A percentile compares a stretch with the other conserved stretches of the same genome.
Evolutionary conservation across 345 rosid genomes (phyloP).

Genomic region (Acer negundo): DNA sequence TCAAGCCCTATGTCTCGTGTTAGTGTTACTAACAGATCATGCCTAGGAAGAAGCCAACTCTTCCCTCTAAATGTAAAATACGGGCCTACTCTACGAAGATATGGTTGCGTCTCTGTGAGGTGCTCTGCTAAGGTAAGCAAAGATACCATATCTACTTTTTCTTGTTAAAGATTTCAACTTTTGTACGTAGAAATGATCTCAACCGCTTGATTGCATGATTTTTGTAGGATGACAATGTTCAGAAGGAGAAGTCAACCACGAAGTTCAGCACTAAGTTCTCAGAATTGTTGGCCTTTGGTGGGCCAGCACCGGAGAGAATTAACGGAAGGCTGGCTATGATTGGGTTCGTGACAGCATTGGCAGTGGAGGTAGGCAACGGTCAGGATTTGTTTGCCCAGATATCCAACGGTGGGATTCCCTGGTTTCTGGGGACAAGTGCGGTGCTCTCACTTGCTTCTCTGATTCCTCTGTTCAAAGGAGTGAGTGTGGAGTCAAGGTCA

Average conservation of each 20-base stretch:
- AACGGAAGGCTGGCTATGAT: slow-evolving; percentile 89
- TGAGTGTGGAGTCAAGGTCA: slow-evolving; percentile 53
- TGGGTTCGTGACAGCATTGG: slow-evolving; percentile 75
- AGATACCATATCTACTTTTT: neutral
- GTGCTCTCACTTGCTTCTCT: slow-evolving; percentile 66
- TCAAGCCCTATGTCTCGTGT: slow-evolving; percentile 32
- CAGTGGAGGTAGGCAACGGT: slow-evolving; percentile 63
- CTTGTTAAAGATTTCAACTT: too few species aligned
- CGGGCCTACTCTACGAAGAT: slow-evolving; percentile 29
- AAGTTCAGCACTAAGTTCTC: slow-evolving; percentile 57
- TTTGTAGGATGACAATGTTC: neutral
- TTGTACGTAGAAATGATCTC: neutral
- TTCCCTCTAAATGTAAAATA: slow-evolving; percentile 21
- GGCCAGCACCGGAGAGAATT: slow-evolving; percentile 90
- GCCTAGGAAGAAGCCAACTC: slow-evolving; percentile 15
- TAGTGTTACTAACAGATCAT: too few species aligned
- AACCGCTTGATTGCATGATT: neutral
- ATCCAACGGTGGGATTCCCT: slow-evolving; percentile 57
- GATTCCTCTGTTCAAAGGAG: slow-evolving; percentile 61
- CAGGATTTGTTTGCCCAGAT: slow-evolving; percentile 66
- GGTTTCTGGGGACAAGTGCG: slow-evolving; percentile 60
- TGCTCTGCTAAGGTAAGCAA: slow-evolving; percentile 49
- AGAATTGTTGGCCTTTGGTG: slow-evolving; percentile 74
- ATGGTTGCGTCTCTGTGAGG: slow-evolving; percentile 29
- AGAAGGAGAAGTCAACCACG: neutral